phyloP scores from a whole-genome alignment of 78 protist genomes.

The Diacronema lutheri region DNA sequence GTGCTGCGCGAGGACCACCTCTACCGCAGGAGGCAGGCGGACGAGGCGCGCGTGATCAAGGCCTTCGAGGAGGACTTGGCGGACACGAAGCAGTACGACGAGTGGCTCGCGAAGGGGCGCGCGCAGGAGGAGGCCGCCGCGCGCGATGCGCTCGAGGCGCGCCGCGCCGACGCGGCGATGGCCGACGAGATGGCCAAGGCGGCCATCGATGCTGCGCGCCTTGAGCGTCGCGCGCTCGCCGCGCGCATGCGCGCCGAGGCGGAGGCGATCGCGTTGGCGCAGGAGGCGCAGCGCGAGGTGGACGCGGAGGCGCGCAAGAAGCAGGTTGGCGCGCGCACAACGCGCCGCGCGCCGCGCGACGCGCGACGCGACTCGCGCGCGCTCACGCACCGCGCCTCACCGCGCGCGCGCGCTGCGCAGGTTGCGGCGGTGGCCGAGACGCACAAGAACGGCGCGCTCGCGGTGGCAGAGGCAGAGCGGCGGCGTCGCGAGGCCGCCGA shows the following conservation, averaged over 20 bases:
- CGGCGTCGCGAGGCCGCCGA: neutral
- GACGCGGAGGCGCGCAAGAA: neutral
- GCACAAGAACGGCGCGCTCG: neutral
- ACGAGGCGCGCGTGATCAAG: neutral
- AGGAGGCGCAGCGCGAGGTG: neutral
- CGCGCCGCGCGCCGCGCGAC: too few relatives aligned
- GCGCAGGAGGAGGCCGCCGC: neutral
- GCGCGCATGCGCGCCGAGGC: neutral
- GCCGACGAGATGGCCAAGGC: slow-evolving; percentile 5
- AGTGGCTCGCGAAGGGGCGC: neutral
- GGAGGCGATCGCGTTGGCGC: neutral
- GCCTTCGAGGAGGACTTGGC: slow-evolving; percentile 37
- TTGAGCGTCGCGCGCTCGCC: too few relatives aligned
- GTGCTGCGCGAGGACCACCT: slow-evolving; percentile 44
- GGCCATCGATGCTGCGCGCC: too few relatives aligned
- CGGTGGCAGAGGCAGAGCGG: neutral
- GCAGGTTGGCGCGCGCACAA: too few relatives aligned
- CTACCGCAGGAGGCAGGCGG: slow-evolving; percentile 25
- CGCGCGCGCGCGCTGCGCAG: too few relatives aligned
- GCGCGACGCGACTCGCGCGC: too few relatives aligned
- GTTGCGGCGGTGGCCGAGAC: neutral
- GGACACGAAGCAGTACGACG: slow-evolving; percentile 25
- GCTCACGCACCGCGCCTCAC: too few relatives aligned
- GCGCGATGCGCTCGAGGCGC: neutral
- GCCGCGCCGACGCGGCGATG: neutral